Conservation (phyloP, 805 yeast species). For the Barnettozyma sucrosica region DNA sequence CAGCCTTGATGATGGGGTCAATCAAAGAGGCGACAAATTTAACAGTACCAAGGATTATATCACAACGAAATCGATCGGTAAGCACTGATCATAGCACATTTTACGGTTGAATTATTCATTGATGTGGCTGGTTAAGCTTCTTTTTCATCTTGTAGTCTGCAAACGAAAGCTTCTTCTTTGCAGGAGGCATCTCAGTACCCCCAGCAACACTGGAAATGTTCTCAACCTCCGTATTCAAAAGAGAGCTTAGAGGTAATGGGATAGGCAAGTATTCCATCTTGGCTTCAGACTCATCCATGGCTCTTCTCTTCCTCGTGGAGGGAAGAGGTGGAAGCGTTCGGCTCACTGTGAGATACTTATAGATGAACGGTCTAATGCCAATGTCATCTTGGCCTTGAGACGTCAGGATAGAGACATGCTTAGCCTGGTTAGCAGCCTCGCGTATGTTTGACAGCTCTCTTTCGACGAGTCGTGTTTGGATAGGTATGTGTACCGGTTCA, state of each 20-base stretch:
- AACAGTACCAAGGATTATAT: too few relatives aligned
- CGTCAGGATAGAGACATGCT: constrained; percentile 7
- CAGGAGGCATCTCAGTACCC: constrained; percentile 11
- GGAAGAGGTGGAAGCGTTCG: neutral
- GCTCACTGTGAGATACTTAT: constrained; percentile 9
- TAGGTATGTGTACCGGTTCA: constrained; percentile 27
- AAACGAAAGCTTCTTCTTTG: constrained; percentile 58
- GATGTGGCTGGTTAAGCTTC: constrained; percentile 14
- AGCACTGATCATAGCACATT: too few relatives aligned
- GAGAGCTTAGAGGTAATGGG: constrained; percentile 27
- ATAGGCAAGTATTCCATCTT: constrained; percentile 21
- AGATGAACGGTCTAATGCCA: constrained; percentile 20
- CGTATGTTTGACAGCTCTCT: constrained; percentile 21
- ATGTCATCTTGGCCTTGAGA: constrained; percentile 11
- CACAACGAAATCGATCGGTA: too few relatives aligned
- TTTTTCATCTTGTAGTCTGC: constrained; percentile 65
- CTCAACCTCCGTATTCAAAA: constrained; percentile 63
- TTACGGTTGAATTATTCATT: too few relatives aligned
- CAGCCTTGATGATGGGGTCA: too few relatives aligned
- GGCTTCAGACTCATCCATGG: constrained; percentile 8
- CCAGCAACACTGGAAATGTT: constrained; percentile 28
- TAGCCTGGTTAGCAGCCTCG: constrained; percentile 12
- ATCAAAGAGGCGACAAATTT: too few relatives aligned
- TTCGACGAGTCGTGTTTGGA: constrained; percentile 27
- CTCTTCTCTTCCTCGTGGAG: constrained; percentile 13